Evolutionary conservation across 768 basidiomycete genomes (phyloP).

Genomic region (Tephrocybe sp.): DNA sequence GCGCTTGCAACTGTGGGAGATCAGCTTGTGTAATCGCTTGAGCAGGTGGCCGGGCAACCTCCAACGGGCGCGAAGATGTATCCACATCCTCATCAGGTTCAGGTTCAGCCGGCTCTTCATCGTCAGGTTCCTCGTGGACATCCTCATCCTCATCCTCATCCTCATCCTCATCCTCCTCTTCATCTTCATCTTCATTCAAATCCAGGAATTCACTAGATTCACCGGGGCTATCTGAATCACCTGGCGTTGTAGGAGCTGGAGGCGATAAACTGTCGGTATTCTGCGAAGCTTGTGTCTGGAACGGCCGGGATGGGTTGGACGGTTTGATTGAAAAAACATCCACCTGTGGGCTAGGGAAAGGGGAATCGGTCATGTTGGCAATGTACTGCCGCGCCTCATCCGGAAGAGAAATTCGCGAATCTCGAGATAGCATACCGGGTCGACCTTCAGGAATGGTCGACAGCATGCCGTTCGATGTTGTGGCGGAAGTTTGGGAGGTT

Average conservation of each 20-base stretch:
- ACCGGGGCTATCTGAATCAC: constrained; percentile 13
- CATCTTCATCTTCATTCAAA: constrained; percentile 50
- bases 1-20: constrained; percentile 10
- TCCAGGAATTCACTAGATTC: constrained; percentile 62
- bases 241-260: background rate
- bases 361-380: constrained; percentile 65
- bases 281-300: constrained; percentile 7
- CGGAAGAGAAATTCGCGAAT: constrained; percentile 69
- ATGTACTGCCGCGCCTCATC: constrained; percentile 79
- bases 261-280: constrained; percentile 1
- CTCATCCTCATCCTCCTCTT: constrained; percentile 37
- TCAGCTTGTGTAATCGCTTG: constrained; percentile 9
- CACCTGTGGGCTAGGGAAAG: constrained; percentile 51
- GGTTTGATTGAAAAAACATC: constrained; percentile 35
- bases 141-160: constrained; percentile 24
- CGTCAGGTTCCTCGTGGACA: constrained; percentile 28
- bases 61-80: constrained; percentile 10
- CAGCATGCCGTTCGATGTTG: constrained; percentile 26
- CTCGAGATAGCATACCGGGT: constrained; percentile 46
- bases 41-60: constrained; percentile 10
- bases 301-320: constrained; percentile 5
- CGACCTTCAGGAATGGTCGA: constrained; percentile 33
- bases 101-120: constrained; percentile 13
- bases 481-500: constrained; percentile 19
- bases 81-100: constrained; percentile 34